Percentiles rank a stretch among this genome's conserved stretches.
phyloP scores from a whole-genome alignment of 371 early-diverging fungal species.

The Mortierella sp. region DNA sequence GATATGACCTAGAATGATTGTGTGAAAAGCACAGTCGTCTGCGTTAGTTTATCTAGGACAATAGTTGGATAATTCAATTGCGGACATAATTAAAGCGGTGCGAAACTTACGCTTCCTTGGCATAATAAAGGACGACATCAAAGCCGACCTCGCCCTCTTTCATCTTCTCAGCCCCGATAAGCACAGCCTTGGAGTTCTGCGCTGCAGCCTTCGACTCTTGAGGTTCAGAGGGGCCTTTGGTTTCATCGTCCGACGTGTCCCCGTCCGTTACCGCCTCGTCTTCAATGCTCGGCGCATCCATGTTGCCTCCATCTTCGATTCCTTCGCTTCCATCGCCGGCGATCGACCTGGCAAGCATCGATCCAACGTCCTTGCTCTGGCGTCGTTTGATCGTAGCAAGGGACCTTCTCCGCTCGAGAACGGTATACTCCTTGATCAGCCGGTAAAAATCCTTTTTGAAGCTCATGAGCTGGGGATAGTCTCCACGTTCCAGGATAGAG shows the following conservation, averaged over 20 bases:
- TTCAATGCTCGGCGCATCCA: neutral
- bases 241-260: conserved; percentile 1
- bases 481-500: conserved; percentile 76
- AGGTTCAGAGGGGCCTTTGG: neutral
- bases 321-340: neutral
- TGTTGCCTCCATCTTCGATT: neutral
- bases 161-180: conserved; percentile 9
- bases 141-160: conserved; percentile 14
- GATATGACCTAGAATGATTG: neutral
- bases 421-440: conserved; percentile 57
- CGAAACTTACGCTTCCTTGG: conserved; percentile 15
- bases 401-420: neutral
- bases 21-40: neutral
- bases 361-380: neutral
- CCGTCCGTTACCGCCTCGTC: neutral
- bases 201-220: conserved; percentile 26
- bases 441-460: conserved; percentile 58
- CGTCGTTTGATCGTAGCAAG: neutral
- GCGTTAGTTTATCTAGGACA: too few species aligned
- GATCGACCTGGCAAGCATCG: neutral
- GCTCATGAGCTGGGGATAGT: conserved; percentile 30
- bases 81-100: neutral
- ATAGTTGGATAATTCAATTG: neutral
- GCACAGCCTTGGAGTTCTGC: conserved; percentile 5
- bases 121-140: neutral